Conservation (phyloP, 345 rosid genomes). For the Euphorbia lathyris region DNA sequence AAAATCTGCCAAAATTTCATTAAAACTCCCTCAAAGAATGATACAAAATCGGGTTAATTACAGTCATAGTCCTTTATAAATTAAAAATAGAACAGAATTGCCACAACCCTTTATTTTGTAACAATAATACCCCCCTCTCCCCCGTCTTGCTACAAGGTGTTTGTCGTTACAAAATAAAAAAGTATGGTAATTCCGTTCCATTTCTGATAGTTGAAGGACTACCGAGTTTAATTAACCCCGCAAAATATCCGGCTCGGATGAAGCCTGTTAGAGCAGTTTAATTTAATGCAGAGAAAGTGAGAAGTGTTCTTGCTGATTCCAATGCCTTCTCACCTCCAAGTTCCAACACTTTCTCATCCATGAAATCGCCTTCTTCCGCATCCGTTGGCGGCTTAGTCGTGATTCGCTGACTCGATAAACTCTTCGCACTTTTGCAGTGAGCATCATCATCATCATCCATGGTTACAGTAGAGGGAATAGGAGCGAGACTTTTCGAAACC, state of each 20-base stretch:
- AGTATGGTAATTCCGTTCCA: too few species aligned
- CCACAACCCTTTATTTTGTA: too few species aligned
- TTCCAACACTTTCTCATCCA: slow-evolving; percentile 23
- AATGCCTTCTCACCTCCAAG: slow-evolving; percentile 30
- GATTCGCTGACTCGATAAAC: background rate
- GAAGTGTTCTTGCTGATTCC: slow-evolving; percentile 29
- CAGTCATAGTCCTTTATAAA: too few species aligned
- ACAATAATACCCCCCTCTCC: too few species aligned
- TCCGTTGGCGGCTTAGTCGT: background rate
- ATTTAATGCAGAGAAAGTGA: slow-evolving; percentile 16
- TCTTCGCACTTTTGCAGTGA: slow-evolving; percentile 3
- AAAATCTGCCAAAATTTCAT: slow-evolving; percentile 2
- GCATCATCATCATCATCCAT: background rate
- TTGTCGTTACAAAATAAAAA: too few species aligned
- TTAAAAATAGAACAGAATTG: too few species aligned
- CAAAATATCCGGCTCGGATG: slow-evolving; percentile 1
- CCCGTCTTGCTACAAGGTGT: too few species aligned
- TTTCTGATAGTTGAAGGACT: too few species aligned
- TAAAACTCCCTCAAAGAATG: too few species aligned
- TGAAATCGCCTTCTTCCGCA: slow-evolving; percentile 6
- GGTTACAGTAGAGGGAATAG: background rate
- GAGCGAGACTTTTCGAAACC: slow-evolving; percentile 1
- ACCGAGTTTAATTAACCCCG: background rate
- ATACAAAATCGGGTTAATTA: too few species aligned
- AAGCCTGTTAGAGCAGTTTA: background rate